Evolutionary conservation across 2,329 filamentous ascomycete species (phyloP).

Genomic region (Xylariaceae sp.): DNA sequence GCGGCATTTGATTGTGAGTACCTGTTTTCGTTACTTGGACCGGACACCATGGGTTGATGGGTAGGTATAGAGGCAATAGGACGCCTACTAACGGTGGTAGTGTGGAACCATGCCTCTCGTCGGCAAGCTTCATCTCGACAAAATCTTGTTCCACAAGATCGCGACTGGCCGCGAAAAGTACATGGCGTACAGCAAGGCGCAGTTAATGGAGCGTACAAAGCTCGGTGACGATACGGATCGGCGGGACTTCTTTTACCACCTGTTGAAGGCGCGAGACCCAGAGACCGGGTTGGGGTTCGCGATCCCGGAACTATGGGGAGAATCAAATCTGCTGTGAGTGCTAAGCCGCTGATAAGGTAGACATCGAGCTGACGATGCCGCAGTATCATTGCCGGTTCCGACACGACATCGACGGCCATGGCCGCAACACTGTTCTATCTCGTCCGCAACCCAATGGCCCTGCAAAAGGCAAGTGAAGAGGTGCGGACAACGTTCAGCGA

Average conservation of each 20-base stretch:
- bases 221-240: slow-evolving; percentile 67
- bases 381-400: slow-evolving; percentile 70
- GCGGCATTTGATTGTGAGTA: slow-evolving; percentile 67
- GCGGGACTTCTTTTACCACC: slow-evolving; percentile 76
- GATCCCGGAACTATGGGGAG: slow-evolving; percentile 69
- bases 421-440: slow-evolving; percentile 67
- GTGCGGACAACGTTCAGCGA: slow-evolving; percentile 54
- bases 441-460: slow-evolving; percentile 51
- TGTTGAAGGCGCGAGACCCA: slow-evolving; percentile 71
- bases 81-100: slow-evolving; percentile 39
- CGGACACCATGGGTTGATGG: background rate
- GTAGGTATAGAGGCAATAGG: background rate
- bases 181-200: slow-evolving; percentile 70
- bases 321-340: slow-evolving; percentile 66
- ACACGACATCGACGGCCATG: slow-evolving; percentile 72
- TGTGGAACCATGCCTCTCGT: slow-evolving; percentile 74
- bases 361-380: slow-evolving; percentile 1
- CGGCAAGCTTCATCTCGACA: slow-evolving; percentile 67
- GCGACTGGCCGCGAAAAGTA: slow-evolving; percentile 69
- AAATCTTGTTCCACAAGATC: slow-evolving; percentile 67
- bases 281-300: slow-evolving; percentile 70
- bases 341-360: background rate
- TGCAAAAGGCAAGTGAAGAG: slow-evolving; percentile 53
- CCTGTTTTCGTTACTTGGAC: background rate
- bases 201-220: slow-evolving; percentile 68